phyloP scores from a whole-genome alignment of 306 rosid genomes.

The Cucurbita argyrosperma region DNA sequence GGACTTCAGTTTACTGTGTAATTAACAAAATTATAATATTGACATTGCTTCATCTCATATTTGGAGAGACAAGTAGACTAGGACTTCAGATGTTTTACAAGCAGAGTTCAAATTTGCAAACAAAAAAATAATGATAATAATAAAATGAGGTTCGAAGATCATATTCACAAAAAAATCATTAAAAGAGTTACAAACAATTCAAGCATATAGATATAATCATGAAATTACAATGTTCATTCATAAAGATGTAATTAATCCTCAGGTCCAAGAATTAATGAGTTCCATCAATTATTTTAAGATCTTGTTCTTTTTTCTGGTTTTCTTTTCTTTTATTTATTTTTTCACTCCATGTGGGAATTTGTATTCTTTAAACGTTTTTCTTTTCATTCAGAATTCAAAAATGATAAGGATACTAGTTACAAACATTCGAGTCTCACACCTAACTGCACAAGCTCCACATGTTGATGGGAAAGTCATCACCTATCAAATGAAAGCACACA shows the following conservation, averaged over 20 bases:
- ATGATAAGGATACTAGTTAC: conserved; percentile 62
- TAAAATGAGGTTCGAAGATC: not conserved
- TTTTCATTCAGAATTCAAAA: not conserved
- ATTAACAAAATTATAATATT: not conserved
- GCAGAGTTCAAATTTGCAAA: not conserved
- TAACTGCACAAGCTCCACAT: conserved; percentile 58
- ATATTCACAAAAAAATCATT: not conserved
- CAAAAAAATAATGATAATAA: no score
- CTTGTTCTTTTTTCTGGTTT: no score
- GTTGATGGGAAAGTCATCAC: conserved; percentile 98
- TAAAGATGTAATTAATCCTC: not conserved
- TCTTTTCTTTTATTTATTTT: no score
- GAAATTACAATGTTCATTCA: not conserved
- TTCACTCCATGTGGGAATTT: no score
- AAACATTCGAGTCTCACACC: conserved; percentile 91
- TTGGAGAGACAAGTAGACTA: not conserved
- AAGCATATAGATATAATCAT: not conserved
- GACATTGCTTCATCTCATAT: not conserved
- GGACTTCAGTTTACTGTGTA: not conserved
- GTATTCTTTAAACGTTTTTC: no score
- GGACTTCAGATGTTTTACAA: not conserved
- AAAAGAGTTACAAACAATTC: not conserved
- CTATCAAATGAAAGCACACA: conserved; percentile 26
- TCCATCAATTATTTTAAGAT: not conserved
- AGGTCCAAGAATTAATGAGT: not conserved